Percentiles rank a stretch among this genome's conserved stretches.
Conservation (phyloP, 352 stramenopile species). For the Phytopythium mirpurense region DNA sequence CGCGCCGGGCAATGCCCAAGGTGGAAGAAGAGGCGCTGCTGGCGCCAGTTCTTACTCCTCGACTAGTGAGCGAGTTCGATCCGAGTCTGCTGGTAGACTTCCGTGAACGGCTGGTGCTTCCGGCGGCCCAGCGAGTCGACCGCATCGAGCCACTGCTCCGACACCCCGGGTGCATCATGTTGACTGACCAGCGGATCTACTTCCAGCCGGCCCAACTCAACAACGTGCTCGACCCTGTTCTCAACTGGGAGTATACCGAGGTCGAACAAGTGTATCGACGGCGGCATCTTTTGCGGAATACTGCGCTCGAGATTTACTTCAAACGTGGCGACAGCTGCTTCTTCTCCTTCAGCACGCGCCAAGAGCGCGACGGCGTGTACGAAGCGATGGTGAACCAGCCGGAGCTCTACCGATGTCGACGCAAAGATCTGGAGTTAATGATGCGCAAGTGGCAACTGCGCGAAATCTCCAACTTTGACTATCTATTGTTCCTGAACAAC, state of each 20-base stretch:
- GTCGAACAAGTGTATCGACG: constrained; percentile 85
- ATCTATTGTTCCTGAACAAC: constrained; percentile 86
- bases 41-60: constrained; percentile 48
- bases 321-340: constrained; percentile 68
- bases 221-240: constrained; percentile 85
- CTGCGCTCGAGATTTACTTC: constrained; percentile 83
- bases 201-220: constrained; percentile 92
- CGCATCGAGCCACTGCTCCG: constrained; percentile 85
- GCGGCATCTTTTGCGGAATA: constrained; percentile 85
- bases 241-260: constrained; percentile 76
- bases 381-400: constrained; percentile 55
- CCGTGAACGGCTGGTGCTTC: constrained; percentile 59
- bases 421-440: constrained; percentile 50
- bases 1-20: constrained; percentile 43
- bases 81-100: constrained; percentile 81
- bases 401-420: constrained; percentile 34
- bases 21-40: constrained; percentile 64
- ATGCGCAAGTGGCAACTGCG: constrained; percentile 62
- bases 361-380: constrained; percentile 77
- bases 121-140: constrained; percentile 37
- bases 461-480: constrained; percentile 93
- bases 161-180: constrained; percentile 84
- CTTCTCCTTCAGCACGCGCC: constrained; percentile 66
- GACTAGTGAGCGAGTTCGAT: constrained; percentile 68
- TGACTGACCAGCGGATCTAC: constrained; percentile 77